These are phyloP conservation scores for Calocybe gangraenosa DNA, from an alignment of 768 basidiomycete genomes.

Conservation along the genomic window DNA sequence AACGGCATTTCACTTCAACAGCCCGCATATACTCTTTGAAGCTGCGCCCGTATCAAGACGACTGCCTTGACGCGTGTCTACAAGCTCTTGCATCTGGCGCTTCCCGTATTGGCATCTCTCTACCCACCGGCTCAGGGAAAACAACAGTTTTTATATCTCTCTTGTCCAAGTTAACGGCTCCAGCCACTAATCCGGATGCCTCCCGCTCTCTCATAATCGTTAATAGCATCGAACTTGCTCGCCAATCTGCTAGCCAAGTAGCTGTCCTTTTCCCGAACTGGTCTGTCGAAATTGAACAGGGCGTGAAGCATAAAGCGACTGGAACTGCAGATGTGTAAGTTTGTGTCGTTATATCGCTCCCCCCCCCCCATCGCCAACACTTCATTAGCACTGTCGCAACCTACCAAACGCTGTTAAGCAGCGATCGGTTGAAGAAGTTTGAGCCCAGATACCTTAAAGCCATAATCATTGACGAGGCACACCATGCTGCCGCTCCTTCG, in stretches of 20 bases:
- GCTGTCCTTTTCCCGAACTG: constrained; percentile 61
- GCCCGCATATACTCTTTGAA: constrained; percentile 19
- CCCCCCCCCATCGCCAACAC: neutral
- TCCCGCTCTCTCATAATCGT: constrained; percentile 77
- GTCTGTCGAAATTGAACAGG: constrained; percentile 92
- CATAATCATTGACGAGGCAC: constrained; percentile 89
- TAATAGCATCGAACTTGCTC: constrained; percentile 85
- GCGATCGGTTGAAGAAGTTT: constrained; percentile 70
- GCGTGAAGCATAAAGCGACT: constrained; percentile 63
- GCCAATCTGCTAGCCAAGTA: constrained; percentile 78
- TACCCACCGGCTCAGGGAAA: constrained; percentile 85
- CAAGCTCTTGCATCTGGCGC: constrained; percentile 64
- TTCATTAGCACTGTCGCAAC: constrained; percentile 77
- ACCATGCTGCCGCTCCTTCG: constrained; percentile 92
- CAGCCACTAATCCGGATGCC: constrained; percentile 37
- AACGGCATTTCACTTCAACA: constrained; percentile 6
- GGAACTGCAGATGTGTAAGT: constrained; percentile 80
- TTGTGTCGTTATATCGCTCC: neutral
- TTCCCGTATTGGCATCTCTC: constrained; percentile 76
- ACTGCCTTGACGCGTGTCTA: constrained; percentile 73
- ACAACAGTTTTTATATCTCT: constrained; percentile 90
- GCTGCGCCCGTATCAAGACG: constrained; percentile 86
- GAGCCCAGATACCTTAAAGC: constrained; percentile 62
- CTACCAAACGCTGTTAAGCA: constrained; percentile 76
- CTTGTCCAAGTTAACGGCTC: constrained; percentile 56